A percentile compares a stretch with the other conserved stretches of the same genome.
Conservation (phyloP, 1,139 yeast genomes). For the Taphrina betulina region DNA sequence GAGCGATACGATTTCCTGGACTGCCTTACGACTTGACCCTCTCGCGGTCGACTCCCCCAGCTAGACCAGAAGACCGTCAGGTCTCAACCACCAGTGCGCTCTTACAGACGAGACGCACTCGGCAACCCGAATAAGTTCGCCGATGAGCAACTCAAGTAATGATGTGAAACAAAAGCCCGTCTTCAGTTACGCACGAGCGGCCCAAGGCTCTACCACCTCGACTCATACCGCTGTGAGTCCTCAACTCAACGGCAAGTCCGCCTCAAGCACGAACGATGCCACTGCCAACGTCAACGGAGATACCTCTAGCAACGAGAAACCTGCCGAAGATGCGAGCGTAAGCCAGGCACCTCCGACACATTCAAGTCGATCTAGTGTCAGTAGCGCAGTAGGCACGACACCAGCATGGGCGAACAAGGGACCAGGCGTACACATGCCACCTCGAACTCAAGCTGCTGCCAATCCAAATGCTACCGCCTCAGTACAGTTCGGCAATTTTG, state of each 20-base stretch:
- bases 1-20: too few relatives aligned
- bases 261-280: conserved; percentile 3
- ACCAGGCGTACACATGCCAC: conserved; percentile 29
- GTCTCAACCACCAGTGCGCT: background rate
- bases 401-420: conserved; percentile 13
- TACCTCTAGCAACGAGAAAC: background rate
- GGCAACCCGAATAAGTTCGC: conserved; percentile 15
- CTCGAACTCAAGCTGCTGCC: conserved; percentile 6
- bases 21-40: too few relatives aligned
- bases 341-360: background rate
- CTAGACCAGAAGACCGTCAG: conserved; percentile 23
- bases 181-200: conserved; percentile 30
- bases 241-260: conserved; percentile 12
- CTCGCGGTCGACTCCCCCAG: conserved; percentile 10
- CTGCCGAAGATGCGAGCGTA: background rate
- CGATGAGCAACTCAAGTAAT: conserved; percentile 25
- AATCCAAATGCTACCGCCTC: background rate
- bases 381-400: conserved; percentile 4
- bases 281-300: background rate
- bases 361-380: conserved; percentile 5
- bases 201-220: conserved; percentile 19
- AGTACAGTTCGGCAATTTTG: conserved; percentile 26
- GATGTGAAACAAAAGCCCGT: conserved; percentile 23
- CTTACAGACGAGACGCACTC: conserved; percentile 11
- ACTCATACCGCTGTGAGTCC: conserved; percentile 20